A percentile compares a stretch with the other conserved stretches of the same genome.
These are phyloP conservation scores for Rhodosporidiobolus sp. DNA, from an alignment of 768 basidiomycete genomes.

Conservation along the genomic window DNA sequence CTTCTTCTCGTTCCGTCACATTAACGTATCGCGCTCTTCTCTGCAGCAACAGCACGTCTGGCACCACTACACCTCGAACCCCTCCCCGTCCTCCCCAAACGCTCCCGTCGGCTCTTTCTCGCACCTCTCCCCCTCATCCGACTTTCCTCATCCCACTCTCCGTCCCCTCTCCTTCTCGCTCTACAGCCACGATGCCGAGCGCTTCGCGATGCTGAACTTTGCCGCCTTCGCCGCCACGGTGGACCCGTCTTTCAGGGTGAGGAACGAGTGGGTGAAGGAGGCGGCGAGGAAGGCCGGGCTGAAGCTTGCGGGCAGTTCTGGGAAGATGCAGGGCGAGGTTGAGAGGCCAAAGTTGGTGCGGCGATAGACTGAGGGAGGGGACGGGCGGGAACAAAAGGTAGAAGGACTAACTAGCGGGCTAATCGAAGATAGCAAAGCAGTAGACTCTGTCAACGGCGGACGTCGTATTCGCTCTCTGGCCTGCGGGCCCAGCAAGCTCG, in stretches of 20 bases:
- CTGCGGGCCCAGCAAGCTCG: no score
- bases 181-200: conserved; percentile 29
- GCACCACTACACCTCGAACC: conserved; percentile 5
- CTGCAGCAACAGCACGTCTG: conserved; percentile 16
- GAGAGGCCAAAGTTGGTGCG: not conserved
- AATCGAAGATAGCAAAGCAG: no score
- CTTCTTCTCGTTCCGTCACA: rapidly evolving
- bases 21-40: no score
- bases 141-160: not conserved
- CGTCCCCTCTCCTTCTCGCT: conserved; percentile 26
- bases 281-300: conserved; percentile 2
- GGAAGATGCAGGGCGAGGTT: not conserved
- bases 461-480: no score
- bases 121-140: not conserved
- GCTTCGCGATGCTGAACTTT: not conserved
- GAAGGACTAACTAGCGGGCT: no score
- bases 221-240: not conserved
- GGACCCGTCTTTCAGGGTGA: not conserved
- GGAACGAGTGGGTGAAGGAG: not conserved
- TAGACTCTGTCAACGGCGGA: no score
- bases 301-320: no score
- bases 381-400: no score
- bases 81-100: no score
- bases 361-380: not conserved
- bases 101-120: not conserved